These are phyloP conservation scores for Tuctoria greenei DNA, from an alignment of 176 grass and related monocot species.

Conservation along the genomic window DNA sequence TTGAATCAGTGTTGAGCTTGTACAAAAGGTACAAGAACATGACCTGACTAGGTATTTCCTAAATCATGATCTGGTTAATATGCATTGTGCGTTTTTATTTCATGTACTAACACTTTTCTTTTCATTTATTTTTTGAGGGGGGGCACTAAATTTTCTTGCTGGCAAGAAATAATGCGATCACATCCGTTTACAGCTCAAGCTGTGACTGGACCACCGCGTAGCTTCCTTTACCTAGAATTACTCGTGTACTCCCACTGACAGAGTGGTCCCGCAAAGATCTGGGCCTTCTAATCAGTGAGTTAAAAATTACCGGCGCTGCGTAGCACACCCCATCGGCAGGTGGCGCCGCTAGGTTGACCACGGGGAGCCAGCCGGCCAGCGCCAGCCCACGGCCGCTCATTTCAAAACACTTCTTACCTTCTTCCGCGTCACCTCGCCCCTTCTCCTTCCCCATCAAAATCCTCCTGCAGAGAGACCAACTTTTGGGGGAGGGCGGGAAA, in stretches of 20 bases:
- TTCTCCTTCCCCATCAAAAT: constrained; percentile 26
- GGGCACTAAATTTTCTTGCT: no score
- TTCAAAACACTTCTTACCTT: constrained; percentile 13
- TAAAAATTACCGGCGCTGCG: accelerated
- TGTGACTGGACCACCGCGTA: no score
- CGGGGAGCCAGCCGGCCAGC: neutral
- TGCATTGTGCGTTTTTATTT: neutral
- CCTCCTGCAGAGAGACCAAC: neutral
- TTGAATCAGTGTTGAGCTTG: no score
- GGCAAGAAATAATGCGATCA: neutral
- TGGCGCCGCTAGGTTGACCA: constrained; percentile 20
- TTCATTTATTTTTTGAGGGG: neutral
- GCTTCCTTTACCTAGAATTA: no score
- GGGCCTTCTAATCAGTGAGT: neutral
- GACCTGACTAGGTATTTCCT: neutral
- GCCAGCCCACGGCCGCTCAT: constrained; percentile 24
- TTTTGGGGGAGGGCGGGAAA: neutral
- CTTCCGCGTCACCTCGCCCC: neutral
- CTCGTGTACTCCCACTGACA: neutral
- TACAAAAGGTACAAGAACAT: neutral
- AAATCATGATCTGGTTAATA: neutral
- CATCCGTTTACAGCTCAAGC: neutral
- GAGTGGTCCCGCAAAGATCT: neutral
- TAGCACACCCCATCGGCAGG: neutral
- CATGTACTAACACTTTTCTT: neutral